phyloP scores from a whole-genome alignment of 2,329 filamentous ascomycete genomes.

The Lachnellula suecica region DNA sequence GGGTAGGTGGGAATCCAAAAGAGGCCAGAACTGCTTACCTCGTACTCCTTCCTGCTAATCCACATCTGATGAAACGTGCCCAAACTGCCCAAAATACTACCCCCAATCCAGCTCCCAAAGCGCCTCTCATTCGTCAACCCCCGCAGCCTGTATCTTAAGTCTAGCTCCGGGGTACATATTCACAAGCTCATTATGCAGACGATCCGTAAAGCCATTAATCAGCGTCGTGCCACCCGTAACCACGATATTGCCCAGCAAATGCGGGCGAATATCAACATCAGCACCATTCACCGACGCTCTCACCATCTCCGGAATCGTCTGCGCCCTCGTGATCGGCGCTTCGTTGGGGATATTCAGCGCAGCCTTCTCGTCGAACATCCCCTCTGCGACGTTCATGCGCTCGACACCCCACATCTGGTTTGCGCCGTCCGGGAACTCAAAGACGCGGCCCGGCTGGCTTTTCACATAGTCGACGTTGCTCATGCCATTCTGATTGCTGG shows the following conservation, averaged over 20 bases:
- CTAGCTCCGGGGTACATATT: constrained; percentile 80
- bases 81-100: constrained; percentile 90
- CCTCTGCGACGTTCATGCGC: constrained; percentile 82
- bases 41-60: constrained; percentile 96
- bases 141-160: constrained; percentile 85
- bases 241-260: constrained; percentile 85
- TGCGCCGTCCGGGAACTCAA: constrained; percentile 95
- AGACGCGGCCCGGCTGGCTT: constrained; percentile 76
- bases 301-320: constrained; percentile 83
- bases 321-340: constrained; percentile 58
- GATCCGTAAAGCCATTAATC: constrained; percentile 88
- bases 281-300: constrained; percentile 74
- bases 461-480: constrained; percentile 75
- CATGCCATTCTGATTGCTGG: constrained; percentile 47
- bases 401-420: constrained; percentile 94
- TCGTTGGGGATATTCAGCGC: constrained; percentile 54
- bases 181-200: constrained; percentile 81
- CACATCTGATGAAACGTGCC: constrained; percentile 99
- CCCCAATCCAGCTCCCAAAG: constrained; percentile 94
- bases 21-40: no score
- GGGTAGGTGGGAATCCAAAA: no score
- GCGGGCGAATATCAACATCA: constrained; percentile 84
- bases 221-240: constrained; percentile 87
- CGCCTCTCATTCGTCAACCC: constrained; percentile 83
- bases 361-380: constrained; percentile 84